Evolutionary conservation across 1,284 basidiomycete genomes (phyloP).

Genomic region (Ustanciosporium gigantosporum): DNA sequence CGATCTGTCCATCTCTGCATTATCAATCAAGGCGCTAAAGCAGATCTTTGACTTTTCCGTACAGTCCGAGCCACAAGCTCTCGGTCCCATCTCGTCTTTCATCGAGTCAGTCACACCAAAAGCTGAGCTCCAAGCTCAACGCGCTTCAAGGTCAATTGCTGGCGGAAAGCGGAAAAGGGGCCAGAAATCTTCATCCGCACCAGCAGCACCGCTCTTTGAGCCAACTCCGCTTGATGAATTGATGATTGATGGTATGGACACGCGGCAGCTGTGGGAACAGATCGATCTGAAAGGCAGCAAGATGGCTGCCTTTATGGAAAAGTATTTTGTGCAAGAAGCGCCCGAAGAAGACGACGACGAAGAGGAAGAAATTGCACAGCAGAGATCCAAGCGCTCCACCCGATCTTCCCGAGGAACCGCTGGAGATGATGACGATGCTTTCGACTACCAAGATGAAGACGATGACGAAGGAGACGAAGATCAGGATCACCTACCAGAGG

Average conservation of each 20-base stretch:
- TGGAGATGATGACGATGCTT: conserved; percentile 22
- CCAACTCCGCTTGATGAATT: conserved; percentile 77
- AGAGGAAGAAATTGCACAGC: conserved; percentile 32
- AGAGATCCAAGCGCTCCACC: conserved; percentile 3
- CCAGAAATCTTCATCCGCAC: conserved; percentile 20
- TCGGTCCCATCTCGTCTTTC: conserved; percentile 71
- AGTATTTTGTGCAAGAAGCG: conserved; percentile 58
- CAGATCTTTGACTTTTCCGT: conserved; percentile 53
- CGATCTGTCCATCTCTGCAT: conserved; percentile 13
- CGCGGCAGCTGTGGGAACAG: conserved; percentile 87
- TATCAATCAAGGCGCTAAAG: conserved; percentile 24
- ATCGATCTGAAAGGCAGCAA: conserved; percentile 49
- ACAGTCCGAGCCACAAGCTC: conserved; percentile 69
- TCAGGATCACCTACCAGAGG: conserved; percentile 8
- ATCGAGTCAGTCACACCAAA: conserved; percentile 68
- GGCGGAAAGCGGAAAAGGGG: conserved; percentile 44
- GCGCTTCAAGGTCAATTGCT: conserved; percentile 27
- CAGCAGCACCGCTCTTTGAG: conserved; percentile 64
- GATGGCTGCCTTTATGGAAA: conserved; percentile 40
- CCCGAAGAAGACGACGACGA: conserved; percentile 48
- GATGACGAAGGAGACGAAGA: conserved; percentile 40
- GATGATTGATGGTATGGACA: conserved; percentile 79
- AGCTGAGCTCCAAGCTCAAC: conserved; percentile 54
- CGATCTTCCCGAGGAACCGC: conserved; percentile 1
- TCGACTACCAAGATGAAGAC: conserved; percentile 31